Conservation (phyloP, 2,329 filamentous ascomycete genomes). For the Fusarium coicis region DNA sequence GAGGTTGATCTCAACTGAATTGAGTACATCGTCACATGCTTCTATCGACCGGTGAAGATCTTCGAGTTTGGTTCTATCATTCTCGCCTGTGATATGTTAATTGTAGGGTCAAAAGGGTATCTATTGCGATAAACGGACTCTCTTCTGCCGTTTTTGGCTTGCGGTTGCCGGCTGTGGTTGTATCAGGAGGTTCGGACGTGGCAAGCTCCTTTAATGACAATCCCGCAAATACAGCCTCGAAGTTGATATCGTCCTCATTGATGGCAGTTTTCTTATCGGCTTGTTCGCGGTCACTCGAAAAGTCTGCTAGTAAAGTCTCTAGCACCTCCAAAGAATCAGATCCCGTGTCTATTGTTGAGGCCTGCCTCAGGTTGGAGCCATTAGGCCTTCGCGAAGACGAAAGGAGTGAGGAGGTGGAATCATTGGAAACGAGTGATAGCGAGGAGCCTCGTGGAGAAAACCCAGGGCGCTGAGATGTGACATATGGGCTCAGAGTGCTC, state of each 20-base stretch:
- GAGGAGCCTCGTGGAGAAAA: conserved; percentile 79
- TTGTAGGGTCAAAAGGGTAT: neutral
- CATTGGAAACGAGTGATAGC: conserved; percentile 79
- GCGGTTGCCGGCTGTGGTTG: conserved; percentile 47
- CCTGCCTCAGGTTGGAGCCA: conserved; percentile 74
- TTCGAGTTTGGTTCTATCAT: conserved; percentile 85
- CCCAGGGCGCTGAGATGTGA: conserved; percentile 74
- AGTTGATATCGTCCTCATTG: conserved; percentile 65
- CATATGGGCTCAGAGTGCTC: conserved; percentile 74
- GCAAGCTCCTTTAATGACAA: conserved; percentile 81
- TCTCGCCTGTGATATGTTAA: conserved; percentile 67
- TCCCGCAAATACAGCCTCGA: conserved; percentile 81
- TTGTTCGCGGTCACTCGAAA: conserved; percentile 32
- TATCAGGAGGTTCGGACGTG: conserved; percentile 45
- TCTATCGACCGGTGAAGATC: conserved; percentile 89
- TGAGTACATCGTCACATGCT: conserved; percentile 92
- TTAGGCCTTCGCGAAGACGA: conserved; percentile 71
- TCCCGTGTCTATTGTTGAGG: conserved; percentile 62
- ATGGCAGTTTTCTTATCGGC: conserved; percentile 42
- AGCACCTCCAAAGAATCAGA: conserved; percentile 79
- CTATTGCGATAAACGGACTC: conserved; percentile 63
- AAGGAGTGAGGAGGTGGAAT: conserved; percentile 81
- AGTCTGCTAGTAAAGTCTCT: conserved; percentile 55
- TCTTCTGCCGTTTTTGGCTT: conserved; percentile 74
- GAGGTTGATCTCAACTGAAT: conserved; percentile 91